A percentile compares a stretch with the other conserved stretches of the same genome.
These are phyloP conservation scores for Quercus tomentella DNA, from an alignment of 331 rosid genomes.

Conservation along the genomic window DNA sequence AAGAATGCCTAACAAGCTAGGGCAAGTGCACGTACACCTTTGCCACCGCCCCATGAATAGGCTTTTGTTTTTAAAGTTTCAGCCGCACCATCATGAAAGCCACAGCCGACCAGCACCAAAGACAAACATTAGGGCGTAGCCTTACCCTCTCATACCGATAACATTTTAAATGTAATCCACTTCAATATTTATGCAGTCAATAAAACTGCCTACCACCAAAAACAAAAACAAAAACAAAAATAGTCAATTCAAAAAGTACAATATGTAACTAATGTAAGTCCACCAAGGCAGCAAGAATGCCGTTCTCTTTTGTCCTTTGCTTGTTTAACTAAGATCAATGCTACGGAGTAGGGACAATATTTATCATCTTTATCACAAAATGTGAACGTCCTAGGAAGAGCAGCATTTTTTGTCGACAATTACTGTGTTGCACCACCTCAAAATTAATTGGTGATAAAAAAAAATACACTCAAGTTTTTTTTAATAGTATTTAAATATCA, in stretches of 20 bases:
- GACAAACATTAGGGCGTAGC: background rate
- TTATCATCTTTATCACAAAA: too few species aligned
- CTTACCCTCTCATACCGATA: background rate
- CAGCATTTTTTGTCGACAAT: too few species aligned
- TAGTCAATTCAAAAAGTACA: background rate
- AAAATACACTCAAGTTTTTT: too few species aligned
- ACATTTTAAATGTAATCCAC: background rate
- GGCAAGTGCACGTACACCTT: background rate
- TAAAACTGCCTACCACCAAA: too few species aligned
- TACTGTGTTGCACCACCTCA: too few species aligned
- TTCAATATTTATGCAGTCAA: too few species aligned
- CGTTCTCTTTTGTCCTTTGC: background rate
- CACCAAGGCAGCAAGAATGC: background rate
- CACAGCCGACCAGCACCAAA: background rate
- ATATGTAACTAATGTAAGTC: background rate
- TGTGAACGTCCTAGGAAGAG: too few species aligned
- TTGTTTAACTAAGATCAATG: background rate
- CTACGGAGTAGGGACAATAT: too few species aligned
- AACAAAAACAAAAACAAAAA: too few species aligned
- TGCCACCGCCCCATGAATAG: conserved; percentile 23
- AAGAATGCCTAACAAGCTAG: conserved; percentile 1
- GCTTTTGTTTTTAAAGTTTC: background rate
- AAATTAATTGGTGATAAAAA: too few species aligned
- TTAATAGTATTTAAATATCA: too few species aligned
- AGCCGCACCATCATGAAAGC: background rate